Conservation (phyloP, 2,329 filamentous ascomycete species). For the Exophiala sp. region DNA sequence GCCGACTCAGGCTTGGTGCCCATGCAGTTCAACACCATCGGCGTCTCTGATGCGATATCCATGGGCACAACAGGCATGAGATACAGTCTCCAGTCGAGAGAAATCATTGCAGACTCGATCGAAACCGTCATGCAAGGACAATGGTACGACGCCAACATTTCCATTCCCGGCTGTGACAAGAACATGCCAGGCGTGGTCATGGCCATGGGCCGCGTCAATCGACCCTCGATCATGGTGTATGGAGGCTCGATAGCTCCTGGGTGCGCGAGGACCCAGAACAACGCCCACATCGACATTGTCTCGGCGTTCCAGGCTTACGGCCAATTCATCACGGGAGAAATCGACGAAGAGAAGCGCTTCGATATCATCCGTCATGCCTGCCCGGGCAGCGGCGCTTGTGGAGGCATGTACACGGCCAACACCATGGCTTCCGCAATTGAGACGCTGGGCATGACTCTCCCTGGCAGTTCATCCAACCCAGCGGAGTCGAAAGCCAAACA, state of each 20-base stretch:
- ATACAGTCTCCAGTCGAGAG: slow-evolving; percentile 86
- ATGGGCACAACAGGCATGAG: slow-evolving; percentile 98
- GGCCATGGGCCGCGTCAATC: slow-evolving; percentile 90
- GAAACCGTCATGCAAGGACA: slow-evolving; percentile 99
- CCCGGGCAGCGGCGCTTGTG: slow-evolving; percentile 74
- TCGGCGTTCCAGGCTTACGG: slow-evolving; percentile 98
- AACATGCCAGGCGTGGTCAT: slow-evolving; percentile 95
- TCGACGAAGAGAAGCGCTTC: slow-evolving; percentile 83
- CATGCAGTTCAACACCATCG: slow-evolving; percentile 98
- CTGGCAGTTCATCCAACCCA: slow-evolving; percentile 72
- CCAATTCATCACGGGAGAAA: slow-evolving; percentile 85
- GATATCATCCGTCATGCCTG: slow-evolving; percentile 93
- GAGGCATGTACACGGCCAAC: slow-evolving; percentile 78
- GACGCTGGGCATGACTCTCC: slow-evolving; percentile 70
- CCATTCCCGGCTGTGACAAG: slow-evolving; percentile 96
- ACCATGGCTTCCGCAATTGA: slow-evolving; percentile 71
- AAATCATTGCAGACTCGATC: slow-evolving; percentile 95
- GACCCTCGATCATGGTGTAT: slow-evolving; percentile 95
- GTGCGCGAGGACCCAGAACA: slow-evolving; percentile 68
- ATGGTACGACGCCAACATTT: slow-evolving; percentile 98
- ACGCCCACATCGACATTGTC: slow-evolving; percentile 80
- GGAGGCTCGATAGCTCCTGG: slow-evolving; percentile 91
- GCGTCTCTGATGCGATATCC: slow-evolving; percentile 93
- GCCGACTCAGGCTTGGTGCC: slow-evolving; percentile 73
- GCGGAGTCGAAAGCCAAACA: slow-evolving; percentile 67